A percentile compares a stretch with the other conserved stretches of the same genome.
Conservation (phyloP, 129 eudicot genomes). For the Heracleum sosnowskyi region DNA sequence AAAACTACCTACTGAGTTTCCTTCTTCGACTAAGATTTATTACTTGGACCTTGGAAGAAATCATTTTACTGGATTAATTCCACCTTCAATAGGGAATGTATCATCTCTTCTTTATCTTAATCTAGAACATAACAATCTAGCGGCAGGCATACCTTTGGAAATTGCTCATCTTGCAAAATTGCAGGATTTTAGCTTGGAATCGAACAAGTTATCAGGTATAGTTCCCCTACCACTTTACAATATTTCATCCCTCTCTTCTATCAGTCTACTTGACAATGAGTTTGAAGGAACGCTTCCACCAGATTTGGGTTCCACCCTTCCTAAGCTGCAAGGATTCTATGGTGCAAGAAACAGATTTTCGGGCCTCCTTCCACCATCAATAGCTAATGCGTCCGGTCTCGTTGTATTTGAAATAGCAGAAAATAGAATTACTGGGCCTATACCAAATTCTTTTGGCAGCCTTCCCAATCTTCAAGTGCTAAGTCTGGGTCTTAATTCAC, state of each 20-base stretch:
- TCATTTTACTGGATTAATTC: constrained; percentile 13
- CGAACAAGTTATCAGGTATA: constrained; percentile 9
- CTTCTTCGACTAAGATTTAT: constrained; percentile 2
- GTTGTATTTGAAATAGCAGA: not conserved
- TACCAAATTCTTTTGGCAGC: not conserved
- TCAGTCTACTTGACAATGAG: not conserved
- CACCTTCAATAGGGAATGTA: constrained; percentile 16
- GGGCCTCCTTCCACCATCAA: constrained; percentile 10
- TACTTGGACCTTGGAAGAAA: constrained; percentile 1
- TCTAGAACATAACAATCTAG: constrained; percentile 6
- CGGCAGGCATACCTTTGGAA: constrained; percentile 15
- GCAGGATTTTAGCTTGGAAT: not conserved
- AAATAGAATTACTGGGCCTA: not conserved
- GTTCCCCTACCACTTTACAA: constrained; percentile 11
- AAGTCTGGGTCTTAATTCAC: not conserved
- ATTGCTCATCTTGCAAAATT: constrained; percentile 5
- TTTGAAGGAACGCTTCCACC: constrained; percentile 6
- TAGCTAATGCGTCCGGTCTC: not conserved
- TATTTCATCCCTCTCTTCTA: not conserved
- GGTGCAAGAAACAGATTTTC: not conserved
- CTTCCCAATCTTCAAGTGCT: not conserved
- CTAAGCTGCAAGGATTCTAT: not conserved
- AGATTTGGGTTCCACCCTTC: constrained; percentile 8
- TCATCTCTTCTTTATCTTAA: constrained; percentile 3
- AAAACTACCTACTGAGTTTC: not conserved